Percentiles rank a stretch among this genome's conserved stretches.
phyloP scores from a whole-genome alignment of 768 basidiomycete genomes.

The Pleurotus pulmonarius region DNA sequence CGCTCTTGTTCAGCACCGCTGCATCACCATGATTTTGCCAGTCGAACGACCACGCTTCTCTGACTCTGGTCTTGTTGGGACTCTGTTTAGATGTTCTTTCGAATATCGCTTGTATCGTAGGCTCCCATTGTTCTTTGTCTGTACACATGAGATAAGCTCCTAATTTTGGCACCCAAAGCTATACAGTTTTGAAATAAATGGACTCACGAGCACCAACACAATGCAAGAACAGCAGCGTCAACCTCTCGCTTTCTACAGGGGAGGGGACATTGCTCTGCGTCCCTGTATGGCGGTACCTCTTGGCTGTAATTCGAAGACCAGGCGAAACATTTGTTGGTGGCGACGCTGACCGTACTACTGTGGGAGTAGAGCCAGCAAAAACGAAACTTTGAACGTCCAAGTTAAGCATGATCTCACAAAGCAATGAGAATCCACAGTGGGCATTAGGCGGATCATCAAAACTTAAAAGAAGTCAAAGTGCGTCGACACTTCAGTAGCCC shows the following conservation, averaged over 20 bases:
- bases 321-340: neutral
- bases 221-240: slow-evolving; percentile 46
- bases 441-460: no score
- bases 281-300: slow-evolving; percentile 28
- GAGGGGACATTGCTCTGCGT: slow-evolving; percentile 12
- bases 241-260: slow-evolving; percentile 26
- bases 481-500: no score
- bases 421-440: no score
- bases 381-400: neutral
- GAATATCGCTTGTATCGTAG: slow-evolving; percentile 37
- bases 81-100: neutral
- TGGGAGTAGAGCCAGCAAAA: neutral
- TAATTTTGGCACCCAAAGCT: no score
- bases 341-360: no score
- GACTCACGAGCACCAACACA: slow-evolving; percentile 44
- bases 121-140: slow-evolving; percentile 60
- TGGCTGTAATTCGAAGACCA: slow-evolving; percentile 39
- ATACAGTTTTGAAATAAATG: no score
- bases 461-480: no score
- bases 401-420: neutral
- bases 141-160: neutral
- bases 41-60: slow-evolving; percentile 49
- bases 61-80: slow-evolving; percentile 15
- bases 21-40: slow-evolving; percentile 50
- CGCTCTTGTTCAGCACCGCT: slow-evolving; percentile 35